phyloP scores from a whole-genome alignment of 306 rosid genomes.

The Urtica urens region DNA sequence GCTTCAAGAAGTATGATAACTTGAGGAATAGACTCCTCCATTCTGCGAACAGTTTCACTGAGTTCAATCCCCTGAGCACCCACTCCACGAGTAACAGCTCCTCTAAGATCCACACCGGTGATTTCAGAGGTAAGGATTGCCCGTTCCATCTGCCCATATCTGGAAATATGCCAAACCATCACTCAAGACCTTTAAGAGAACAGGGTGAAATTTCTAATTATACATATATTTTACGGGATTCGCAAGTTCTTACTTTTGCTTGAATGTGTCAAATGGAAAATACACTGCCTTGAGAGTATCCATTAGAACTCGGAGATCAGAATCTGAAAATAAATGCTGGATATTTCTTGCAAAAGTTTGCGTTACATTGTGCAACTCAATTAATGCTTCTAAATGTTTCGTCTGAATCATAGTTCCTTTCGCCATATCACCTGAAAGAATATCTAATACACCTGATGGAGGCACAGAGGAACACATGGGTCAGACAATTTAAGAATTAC shows the following conservation, averaged over 20 bases:
- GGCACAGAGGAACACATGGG: not conserved
- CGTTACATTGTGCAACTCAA: slow-evolving; percentile 83
- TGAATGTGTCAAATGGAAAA: slow-evolving; percentile 79
- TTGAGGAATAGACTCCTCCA: slow-evolving; percentile 99
- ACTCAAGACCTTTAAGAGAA: slow-evolving; percentile 15
- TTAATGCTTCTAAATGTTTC: slow-evolving; percentile 81
- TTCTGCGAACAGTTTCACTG: slow-evolving; percentile 98
- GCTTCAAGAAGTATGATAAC: slow-evolving; percentile 88
- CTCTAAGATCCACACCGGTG: slow-evolving; percentile 89
- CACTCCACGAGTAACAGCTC: slow-evolving; percentile 95
- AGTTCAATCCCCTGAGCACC: slow-evolving; percentile 99
- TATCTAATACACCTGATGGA: slow-evolving; percentile 64
- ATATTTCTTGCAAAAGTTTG: slow-evolving; percentile 92
- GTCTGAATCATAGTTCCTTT: slow-evolving; percentile 91
- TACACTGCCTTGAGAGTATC: slow-evolving; percentile 76
- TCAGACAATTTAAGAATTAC: slow-evolving; percentile 15
- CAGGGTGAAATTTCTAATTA: not conserved
- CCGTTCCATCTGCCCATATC: slow-evolving; percentile 98
- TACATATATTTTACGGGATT: not conserved
- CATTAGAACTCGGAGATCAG: slow-evolving; percentile 58
- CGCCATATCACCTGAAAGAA: slow-evolving; percentile 88
- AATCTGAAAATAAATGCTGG: slow-evolving; percentile 82
- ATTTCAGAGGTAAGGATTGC: slow-evolving; percentile 93
- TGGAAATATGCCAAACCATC: slow-evolving; percentile 22
- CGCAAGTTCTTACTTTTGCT: slow-evolving; percentile 55